These are phyloP conservation scores for Solanum rostratum DNA, from an alignment of 257 asterid genomes.

Conservation along the genomic window DNA sequence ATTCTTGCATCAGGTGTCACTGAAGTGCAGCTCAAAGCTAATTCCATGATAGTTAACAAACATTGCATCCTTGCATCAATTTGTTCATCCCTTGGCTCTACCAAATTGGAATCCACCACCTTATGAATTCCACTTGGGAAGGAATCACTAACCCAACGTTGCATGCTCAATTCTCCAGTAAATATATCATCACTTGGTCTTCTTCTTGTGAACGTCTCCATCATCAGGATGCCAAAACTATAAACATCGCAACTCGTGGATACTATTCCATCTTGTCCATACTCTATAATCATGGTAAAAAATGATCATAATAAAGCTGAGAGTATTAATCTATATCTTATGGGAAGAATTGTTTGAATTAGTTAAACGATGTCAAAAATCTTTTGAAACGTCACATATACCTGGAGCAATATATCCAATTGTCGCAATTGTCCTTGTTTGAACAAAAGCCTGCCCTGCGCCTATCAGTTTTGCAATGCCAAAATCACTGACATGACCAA, in stretches of 20 bases:
- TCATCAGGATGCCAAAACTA: neutral
- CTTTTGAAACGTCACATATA: no score
- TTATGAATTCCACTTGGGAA: neutral
- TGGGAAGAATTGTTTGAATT: no score
- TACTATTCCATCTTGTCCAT: neutral
- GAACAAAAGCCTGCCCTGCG: no score
- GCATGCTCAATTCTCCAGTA: neutral
- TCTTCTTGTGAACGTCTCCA: neutral
- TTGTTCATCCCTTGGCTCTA: no score
- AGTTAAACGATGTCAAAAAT: no score
- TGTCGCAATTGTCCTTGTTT: no score
- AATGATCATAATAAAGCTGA: no score
- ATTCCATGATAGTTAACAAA: neutral
- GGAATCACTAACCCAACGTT: neutral
- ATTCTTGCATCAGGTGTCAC: neutral
- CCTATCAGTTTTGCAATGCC: no score
- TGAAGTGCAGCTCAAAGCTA: neutral
- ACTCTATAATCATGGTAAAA: neutral
- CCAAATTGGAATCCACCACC: neutral
- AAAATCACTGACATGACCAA: no score
- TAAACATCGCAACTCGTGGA: neutral
- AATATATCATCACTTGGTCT: no score
- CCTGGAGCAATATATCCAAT: no score
- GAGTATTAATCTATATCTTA: no score
- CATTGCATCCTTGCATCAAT: accelerated